phyloP scores from a whole-genome alignment of 202 grass and related monocot genomes.

The Hordeum pubiflorum region DNA sequence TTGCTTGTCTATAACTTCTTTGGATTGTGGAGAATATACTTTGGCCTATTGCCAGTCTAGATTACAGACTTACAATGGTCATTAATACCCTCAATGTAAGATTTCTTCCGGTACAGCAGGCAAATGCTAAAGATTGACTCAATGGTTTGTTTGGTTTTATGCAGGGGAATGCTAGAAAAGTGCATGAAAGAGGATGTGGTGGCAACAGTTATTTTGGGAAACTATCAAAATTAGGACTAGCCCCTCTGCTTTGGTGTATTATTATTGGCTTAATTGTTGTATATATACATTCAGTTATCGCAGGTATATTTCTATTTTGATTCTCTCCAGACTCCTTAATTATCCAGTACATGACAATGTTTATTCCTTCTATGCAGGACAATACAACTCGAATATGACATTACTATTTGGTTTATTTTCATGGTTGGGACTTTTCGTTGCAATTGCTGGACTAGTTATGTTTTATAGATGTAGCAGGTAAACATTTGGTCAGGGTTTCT shows the following conservation, averaged over 20 bases:
- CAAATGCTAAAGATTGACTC: not conserved
- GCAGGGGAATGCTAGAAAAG: conserved; percentile 90
- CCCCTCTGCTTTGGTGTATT: conserved; percentile 77
- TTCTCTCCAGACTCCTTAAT: conserved; percentile 15
- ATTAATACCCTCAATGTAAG: conserved; percentile 18
- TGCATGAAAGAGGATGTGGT: conserved; percentile 64
- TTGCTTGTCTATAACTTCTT: not conserved
- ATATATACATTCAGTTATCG: conserved; percentile 75
- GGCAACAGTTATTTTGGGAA: conserved; percentile 49
- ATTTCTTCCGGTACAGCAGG: not conserved
- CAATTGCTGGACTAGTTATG: conserved; percentile 62
- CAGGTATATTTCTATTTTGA: conserved; percentile 44
- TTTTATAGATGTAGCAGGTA: conserved; percentile 98
- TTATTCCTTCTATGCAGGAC: conserved; percentile 45
- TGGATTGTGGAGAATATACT: not conserved
- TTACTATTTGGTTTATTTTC: conserved; percentile 57
- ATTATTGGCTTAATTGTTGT: conserved; percentile 58
- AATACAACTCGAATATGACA: conserved; percentile 53
- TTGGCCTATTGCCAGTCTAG: not conserved
- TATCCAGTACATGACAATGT: conserved; percentile 19
- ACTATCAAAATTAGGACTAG: conserved; percentile 76
- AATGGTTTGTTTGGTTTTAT: conserved; percentile 28
- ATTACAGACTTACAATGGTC: not conserved
- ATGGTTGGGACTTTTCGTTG: conserved; percentile 74
- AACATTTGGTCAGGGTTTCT: conserved; percentile 2